Base-by-base conservation (phyloP, 805 yeast genomes). In the Candida anglica region DNA sequence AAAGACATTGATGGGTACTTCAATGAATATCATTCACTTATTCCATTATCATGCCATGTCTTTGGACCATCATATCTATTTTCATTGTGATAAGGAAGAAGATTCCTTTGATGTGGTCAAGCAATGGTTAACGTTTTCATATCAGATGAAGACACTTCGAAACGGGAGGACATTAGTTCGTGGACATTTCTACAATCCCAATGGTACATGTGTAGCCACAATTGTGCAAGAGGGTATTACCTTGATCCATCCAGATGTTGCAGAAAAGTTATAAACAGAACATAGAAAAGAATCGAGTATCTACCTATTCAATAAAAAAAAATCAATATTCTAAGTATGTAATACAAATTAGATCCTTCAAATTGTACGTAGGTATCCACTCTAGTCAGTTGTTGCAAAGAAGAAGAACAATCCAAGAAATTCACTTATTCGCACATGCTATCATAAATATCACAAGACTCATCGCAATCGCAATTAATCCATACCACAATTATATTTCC, bases 31-130 rank as follows among this genome's bases (percentile, higher is more conserved):
- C n/a, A 44, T 63, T 16, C 65, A 56, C 35, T 30, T 66, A 9
- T 63, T 54, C 42, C 72, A 66, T 41, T 66, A 66, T 47, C 60
- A 58, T 35, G 72, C 71, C 17, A 66, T 66, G 71, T 62, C 69
- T 4, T 44, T 66, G 19, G 71, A 66, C 43, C 72, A 66, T 46
- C 71, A 66, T 41, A 50, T 66, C 13, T 66, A 66, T 39, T 66
- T 66, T 42, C 72, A 66, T 32, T 42, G 46, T 22, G 53, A 48
- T 27, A 53, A 58, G 21, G 45, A 44, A 18, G 45, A 32, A 2
- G 22, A 34, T 26, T 37, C 42, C 5, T 52, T 60, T 28, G 63
- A 66, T 32, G 42, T 61, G 5, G 53, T 56, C 21, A 48, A 47
- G 27, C 65, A 62, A 20, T 66, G 71, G 69, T 45, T 63, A 22